Evolutionary conservation across 139 green algal species (phyloP), one percentile per base, ranked within the genome.

Genomic region (Chlamydomonas schloesseri): DNA sequence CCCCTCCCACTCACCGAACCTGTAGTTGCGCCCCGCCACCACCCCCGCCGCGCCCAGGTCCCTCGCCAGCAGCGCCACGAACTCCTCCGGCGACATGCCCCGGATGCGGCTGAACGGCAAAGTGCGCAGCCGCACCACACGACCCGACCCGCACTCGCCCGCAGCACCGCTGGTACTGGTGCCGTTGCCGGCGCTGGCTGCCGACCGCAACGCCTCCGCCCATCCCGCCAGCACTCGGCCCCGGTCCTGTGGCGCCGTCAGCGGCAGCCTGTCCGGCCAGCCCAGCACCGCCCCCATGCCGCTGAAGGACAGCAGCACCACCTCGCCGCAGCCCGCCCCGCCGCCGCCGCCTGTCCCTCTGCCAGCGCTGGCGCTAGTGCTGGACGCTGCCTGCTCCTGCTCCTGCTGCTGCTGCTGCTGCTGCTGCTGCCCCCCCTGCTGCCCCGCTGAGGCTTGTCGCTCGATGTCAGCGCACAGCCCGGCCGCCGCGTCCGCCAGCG

Each of bases 11-110:
- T 81, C 82, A 95, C 96, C 96, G 94, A 99, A 99, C 31, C 96
- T 91, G 84, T 98, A 99, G 77, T 98, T 98, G 18, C 86, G 31
- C 17, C 97, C 97, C 31, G 97, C 96, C 36, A 98, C 97, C 31
- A 98, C 93, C 14, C 96, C 97, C 20, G 89, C 81, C 29, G 95
- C 96, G 9, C 87, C 47, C 57, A 99, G 89, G 53, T 98, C 89
- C 31, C 88, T 0, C 10, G 92, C 93, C 20, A 99, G 91, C 55
- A 97, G 71, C n/a, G 88, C 37, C 36, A 99, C 95, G 91, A 99
- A 99, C 0, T 92, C 91, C 55, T 95, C 90, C 2, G 97, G 96
- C 29, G 47, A 88, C 87, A 99, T 88, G 15, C 55, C 72, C 23
- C 96, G 91, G 36, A 99, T 94, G 36, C 93, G 91, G 28, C 78